phyloP scores from a whole-genome alignment of 441 rosid genomes.

The Breynia disticha region DNA sequence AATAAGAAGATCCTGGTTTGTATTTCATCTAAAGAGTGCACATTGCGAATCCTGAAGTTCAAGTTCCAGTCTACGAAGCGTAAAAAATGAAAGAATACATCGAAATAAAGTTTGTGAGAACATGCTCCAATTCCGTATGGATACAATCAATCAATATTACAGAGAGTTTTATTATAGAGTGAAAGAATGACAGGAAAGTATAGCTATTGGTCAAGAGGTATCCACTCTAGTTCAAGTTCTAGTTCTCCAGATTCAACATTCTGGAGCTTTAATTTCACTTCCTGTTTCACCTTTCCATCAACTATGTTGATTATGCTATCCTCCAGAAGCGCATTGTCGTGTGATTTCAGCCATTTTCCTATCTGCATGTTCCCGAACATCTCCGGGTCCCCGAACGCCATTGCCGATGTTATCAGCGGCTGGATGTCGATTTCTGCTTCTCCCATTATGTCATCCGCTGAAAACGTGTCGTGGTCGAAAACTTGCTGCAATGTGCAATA shows the following conservation, averaged over 20 bases:
- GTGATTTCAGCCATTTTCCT: conserved; percentile 82
- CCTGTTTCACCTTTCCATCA: conserved; percentile 82
- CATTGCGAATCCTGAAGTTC: background rate
- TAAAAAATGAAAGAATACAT: conserved; percentile 15
- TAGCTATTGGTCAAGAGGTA: conserved; percentile 50
- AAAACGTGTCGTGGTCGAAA: conserved; percentile 70
- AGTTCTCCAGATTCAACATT: conserved; percentile 82
- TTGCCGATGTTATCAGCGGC: conserved; percentile 73
- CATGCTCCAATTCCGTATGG: background rate
- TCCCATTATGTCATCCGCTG: conserved; percentile 94
- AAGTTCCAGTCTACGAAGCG: background rate
- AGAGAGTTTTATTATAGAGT: conserved; percentile 10
- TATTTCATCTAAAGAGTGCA: too few species aligned
- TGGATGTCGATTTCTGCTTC: conserved; percentile 83
- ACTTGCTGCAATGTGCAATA: conserved; percentile 42
- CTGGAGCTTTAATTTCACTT: conserved; percentile 59
- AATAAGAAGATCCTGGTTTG: too few species aligned
- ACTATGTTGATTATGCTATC: conserved; percentile 73
- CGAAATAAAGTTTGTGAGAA: background rate
- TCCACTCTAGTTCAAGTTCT: conserved; percentile 65
- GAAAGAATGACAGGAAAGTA: background rate
- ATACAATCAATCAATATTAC: conserved; percentile 6
- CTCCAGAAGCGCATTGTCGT: conserved; percentile 66
- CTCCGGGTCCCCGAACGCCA: conserved; percentile 77
- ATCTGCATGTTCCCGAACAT: conserved; percentile 87